Conservation (phyloP, 106 monocot species). For the Dioscorea alata region DNA sequence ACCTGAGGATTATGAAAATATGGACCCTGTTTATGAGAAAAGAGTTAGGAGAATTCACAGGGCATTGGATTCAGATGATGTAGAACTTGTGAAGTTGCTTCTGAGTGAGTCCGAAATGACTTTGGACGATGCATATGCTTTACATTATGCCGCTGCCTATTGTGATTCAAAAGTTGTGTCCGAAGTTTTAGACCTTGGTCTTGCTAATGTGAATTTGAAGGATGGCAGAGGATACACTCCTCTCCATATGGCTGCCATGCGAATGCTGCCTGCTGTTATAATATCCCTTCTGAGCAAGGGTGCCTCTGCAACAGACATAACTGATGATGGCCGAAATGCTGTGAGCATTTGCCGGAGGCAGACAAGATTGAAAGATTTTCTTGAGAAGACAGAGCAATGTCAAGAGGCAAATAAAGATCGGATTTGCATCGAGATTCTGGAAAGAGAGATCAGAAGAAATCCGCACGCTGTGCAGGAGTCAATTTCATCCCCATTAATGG, state of each 20-base stretch:
- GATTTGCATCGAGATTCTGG: constrained; percentile 80
- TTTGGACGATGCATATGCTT: constrained; percentile 71
- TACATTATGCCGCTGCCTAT: constrained; percentile 83
- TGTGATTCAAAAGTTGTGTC: constrained; percentile 92
- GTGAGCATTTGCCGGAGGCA: constrained; percentile 71
- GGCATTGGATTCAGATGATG: constrained; percentile 90
- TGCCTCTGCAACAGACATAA: constrained; percentile 46
- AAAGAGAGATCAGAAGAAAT: constrained; percentile 68
- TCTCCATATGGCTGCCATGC: constrained; percentile 82
- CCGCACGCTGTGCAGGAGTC: constrained; percentile 45
- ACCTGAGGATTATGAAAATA: constrained; percentile 2
- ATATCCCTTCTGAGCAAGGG: constrained; percentile 73
- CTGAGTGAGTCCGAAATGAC: constrained; percentile 66
- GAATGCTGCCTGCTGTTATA: constrained; percentile 73
- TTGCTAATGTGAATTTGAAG: constrained; percentile 69
- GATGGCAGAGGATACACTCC: constrained; percentile 78
- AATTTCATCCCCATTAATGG: constrained; percentile 51
- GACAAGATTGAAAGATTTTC: constrained; percentile 77
- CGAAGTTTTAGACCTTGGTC: constrained; percentile 56
- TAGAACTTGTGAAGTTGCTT: constrained; percentile 89
- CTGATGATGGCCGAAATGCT: constrained; percentile 61
- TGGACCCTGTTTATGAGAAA: constrained; percentile 44
- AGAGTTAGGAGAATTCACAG: constrained; percentile 63
- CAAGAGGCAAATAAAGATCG: constrained; percentile 83
- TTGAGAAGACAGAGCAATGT: constrained; percentile 50